phyloP scores from a whole-genome alignment of 140 eudicot species.

The Anethum foeniculum region DNA sequence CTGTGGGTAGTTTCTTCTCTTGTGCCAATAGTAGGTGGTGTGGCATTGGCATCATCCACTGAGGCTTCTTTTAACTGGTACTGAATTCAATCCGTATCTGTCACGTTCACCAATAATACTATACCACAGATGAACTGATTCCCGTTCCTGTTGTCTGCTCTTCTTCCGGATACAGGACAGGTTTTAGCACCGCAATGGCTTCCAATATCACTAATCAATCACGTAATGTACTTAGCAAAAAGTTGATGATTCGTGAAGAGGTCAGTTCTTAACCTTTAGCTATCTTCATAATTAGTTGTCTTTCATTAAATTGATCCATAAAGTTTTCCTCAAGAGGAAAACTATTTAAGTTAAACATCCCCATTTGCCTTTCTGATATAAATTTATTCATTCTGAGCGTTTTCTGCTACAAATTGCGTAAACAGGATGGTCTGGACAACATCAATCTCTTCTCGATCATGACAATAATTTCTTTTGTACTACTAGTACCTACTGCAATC shows the following conservation, averaged over 20 bases:
- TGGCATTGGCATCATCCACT: constrained; percentile 82
- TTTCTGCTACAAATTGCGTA: constrained; percentile 1
- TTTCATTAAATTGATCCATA: neutral
- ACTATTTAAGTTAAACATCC: neutral
- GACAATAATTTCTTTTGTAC: constrained; percentile 49
- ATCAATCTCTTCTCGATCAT: constrained; percentile 84
- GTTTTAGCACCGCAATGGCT: constrained; percentile 96
- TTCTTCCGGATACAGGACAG: constrained; percentile 57
- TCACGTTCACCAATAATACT: neutral
- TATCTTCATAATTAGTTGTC: neutral
- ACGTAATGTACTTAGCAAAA: constrained; percentile 88
- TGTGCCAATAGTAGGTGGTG: constrained; percentile 87
- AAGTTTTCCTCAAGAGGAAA: neutral
- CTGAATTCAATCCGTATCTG: neutral
- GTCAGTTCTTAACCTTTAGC: neutral
- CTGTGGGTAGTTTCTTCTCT: constrained; percentile 76
- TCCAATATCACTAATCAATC: constrained; percentile 87
- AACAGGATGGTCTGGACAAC: constrained; percentile 82
- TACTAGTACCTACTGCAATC: constrained; percentile 55
- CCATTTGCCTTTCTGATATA: neutral
- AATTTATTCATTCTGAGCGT: neutral
- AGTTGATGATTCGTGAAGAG: constrained; percentile 51
- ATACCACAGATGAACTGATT: neutral
- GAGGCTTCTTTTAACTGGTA: constrained; percentile 96
- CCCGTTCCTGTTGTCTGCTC: neutral